Percentiles rank a stretch among this genome's conserved stretches.
These are phyloP conservation scores for Thyridium curvatum DNA, from an alignment of 2,329 filamentous ascomycete species.

Conservation along the genomic window DNA sequence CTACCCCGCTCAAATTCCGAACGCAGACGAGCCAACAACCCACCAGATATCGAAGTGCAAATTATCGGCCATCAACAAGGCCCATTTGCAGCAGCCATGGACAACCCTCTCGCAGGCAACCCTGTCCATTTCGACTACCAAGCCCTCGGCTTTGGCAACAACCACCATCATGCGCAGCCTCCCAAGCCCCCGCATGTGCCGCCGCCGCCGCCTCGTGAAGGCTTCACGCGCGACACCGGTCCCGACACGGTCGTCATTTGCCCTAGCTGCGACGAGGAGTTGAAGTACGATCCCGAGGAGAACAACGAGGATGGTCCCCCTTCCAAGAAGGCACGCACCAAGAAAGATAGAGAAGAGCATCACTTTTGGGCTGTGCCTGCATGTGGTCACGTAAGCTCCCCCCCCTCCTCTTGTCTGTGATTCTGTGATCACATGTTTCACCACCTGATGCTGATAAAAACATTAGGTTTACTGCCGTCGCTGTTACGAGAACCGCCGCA, in stretches of 20 bases:
- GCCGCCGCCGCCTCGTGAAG: slow-evolving; percentile 59
- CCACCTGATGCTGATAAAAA: slow-evolving; percentile 1
- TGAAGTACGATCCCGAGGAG: slow-evolving; percentile 62
- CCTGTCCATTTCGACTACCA: slow-evolving; percentile 24
- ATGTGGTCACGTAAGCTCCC: slow-evolving; percentile 75
- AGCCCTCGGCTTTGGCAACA: slow-evolving; percentile 21
- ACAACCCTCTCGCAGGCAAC: slow-evolving; percentile 20
- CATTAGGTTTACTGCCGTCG: slow-evolving; percentile 56
- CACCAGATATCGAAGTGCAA: slow-evolving; percentile 20
- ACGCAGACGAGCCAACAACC: neutral
- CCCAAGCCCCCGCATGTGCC: slow-evolving; percentile 51
- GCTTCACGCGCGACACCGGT: slow-evolving; percentile 72
- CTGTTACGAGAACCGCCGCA: slow-evolving; percentile 54
- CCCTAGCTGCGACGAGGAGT: slow-evolving; percentile 77
- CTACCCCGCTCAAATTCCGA: neutral
- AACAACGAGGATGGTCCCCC: slow-evolving; percentile 19
- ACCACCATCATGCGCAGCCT: slow-evolving; percentile 20
- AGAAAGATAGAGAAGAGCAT: slow-evolving; percentile 58
- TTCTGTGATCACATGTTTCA: neutral
- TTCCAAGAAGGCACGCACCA: slow-evolving; percentile 33
- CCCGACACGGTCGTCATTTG: slow-evolving; percentile 74
- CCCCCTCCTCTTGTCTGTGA: neutral
- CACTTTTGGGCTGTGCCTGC: slow-evolving; percentile 89
- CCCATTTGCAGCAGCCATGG: slow-evolving; percentile 3
- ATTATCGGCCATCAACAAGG: slow-evolving; percentile 10